phyloP scores from a whole-genome alignment of 1,284 basidiomycete genomes.

The Cutaneotrichosporon sp. region DNA sequence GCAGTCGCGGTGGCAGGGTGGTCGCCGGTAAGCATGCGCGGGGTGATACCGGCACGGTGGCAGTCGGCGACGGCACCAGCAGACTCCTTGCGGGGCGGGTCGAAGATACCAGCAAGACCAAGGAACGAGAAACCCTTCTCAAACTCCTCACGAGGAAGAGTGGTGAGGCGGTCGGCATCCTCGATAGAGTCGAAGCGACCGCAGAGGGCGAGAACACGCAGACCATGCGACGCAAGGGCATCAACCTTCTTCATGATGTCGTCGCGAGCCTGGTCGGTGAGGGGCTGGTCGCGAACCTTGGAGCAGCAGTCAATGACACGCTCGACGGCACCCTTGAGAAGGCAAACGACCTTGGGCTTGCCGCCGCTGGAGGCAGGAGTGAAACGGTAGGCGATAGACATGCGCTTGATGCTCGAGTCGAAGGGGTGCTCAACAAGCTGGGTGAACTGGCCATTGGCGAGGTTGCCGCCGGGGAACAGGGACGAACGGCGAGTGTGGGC shows the following conservation, averaged over 20 bases:
- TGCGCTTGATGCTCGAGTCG: conserved; percentile 60
- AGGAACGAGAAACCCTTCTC: conserved; percentile 59
- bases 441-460: conserved; percentile 28
- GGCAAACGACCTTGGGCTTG: conserved; percentile 27
- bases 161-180: conserved; percentile 36
- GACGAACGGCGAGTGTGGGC: conserved; percentile 13
- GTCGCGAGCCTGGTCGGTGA: conserved; percentile 38
- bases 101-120: conserved; percentile 61
- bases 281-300: conserved; percentile 35
- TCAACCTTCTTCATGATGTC: conserved; percentile 53
- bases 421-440: conserved; percentile 55
- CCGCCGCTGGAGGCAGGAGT: conserved; percentile 17
- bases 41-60: conserved; percentile 60
- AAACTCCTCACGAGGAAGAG: conserved; percentile 53
- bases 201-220: conserved; percentile 51
- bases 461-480: conserved; percentile 3
- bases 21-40: conserved; percentile 59
- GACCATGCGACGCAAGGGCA: conserved; percentile 57
- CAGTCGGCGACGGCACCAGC: conserved; percentile 59
- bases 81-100: conserved; percentile 63
- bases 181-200: conserved; percentile 49
- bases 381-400: conserved; percentile 53
- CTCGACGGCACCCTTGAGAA: conserved; percentile 62
- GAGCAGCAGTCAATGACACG: conserved; percentile 56
- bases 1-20: conserved; percentile 53